Base-by-base conservation (phyloP, 495 filamentous ascomycete species). In the Pyrenula aspistea region DNA sequence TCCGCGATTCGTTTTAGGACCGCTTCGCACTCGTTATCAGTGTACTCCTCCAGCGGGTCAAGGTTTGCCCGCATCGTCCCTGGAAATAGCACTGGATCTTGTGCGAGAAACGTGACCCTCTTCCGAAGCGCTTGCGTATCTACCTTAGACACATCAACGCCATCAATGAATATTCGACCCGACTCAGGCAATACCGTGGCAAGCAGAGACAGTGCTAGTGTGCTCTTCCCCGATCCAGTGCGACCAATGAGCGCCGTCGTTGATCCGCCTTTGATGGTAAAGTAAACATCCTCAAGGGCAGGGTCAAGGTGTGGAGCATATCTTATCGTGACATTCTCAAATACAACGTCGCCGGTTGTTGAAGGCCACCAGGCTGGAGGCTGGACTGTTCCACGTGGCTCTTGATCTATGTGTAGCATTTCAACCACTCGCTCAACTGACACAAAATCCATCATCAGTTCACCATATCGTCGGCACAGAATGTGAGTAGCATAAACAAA, bases 401-500 rank as follows among this genome's bases (percentile, higher is more conserved):
- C 89, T 63, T 87, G 80, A 42, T 89, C 86, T 1, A 91, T 75
- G 56, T 85, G 75, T 1, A 90, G 74, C 0, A 91, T 72, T 62
- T 93, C 88, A 23, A 91, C 81, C 2, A 94, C 79, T 23, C 89
- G 78, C 68, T 94, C 89, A 1, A 94, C 88, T 0, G 86, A 90
- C 12, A 92, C 88, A 59, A 92, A 92, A 61, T 91, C 84, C 87
- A 94, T 91, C 70, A 92, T 87, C 23, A 94, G 76, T 61, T 86
- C 78, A 24, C 88, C 88, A 59, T 93, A 94, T 53, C 79, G 76
- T 47, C 76, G 79, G 69, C 89, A 94, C 0, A 94, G 72, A 2
- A 61, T 62, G 63, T 93, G 88, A 0, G 88, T 92, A 12, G 83
- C 75, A 11, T 69, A 66, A 42, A 94, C 87, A 55, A 86, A 71